Base-by-base conservation (phyloP, 352 stramenopile genomes). In the Phytophthora chlamydospora region DNA sequence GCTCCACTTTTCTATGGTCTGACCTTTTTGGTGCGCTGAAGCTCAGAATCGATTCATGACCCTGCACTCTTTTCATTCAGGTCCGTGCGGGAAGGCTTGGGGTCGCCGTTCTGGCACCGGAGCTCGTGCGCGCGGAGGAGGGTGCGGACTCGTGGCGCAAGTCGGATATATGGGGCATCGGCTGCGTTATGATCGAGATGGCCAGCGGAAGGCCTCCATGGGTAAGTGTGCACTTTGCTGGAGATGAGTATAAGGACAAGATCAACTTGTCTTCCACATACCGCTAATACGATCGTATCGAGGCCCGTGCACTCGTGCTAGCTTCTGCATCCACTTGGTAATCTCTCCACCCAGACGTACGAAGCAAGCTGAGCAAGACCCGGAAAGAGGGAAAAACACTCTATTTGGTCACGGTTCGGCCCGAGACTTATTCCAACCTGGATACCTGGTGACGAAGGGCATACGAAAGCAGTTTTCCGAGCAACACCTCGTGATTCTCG, bases 51-150 rank as follows among this genome's bases (percentile, higher is more conserved):
- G n/a, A n/a, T n/a, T n/a, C n/a, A n/a, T n/a, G n/a, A n/a, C n/a
- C n/a, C n/a, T n/a, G n/a, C n/a, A n/a, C 16, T n/a, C 12, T 6
- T 42, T 16, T 41, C 13, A 4, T 53, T 16, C 35, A 91, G 80
- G 42, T 92, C 83, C 0, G 80, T 89, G 17, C 73, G 80, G 19
- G 79, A 93, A 51, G 82, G 84, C 11, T 58, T 91, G n/a, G 89
- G 96, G 0, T 98, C 88, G 13, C 91, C 94, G n/a, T 97, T 96
- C 58, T 98, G 91, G 91, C 95, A 6, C 95, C 96, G 0, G 96
- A 99, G 78, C 81, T 98, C n/a, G 89, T 97, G 17, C 90, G 87
- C 13, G 86, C 90, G 14, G 77, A 92, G 46, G 76, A 88, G 57
- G 75, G 87, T 3, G 59, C 48, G 0, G 74, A 93, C 36, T 75